Percentiles rank a stretch among this genome's conserved stretches.
Conservation (phyloP, 75 land plant genomes). For the Cryptomeria japonica region DNA sequence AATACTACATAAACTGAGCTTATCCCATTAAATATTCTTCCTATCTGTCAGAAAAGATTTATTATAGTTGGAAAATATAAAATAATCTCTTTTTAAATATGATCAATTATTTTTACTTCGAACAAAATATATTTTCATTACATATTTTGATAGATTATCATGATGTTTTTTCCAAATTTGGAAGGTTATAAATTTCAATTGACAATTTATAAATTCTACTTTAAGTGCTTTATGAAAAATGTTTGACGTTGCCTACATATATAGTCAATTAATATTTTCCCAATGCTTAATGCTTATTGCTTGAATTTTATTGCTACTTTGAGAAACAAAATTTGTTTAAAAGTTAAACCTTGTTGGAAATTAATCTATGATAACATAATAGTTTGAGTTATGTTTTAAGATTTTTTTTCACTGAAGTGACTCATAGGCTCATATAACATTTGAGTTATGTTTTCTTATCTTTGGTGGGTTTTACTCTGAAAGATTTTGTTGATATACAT, state of each 20-base stretch:
- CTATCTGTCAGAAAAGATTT: not conserved
- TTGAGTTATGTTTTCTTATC: not conserved
- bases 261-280: not conserved
- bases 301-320: not conserved
- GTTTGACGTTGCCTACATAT: not conserved
- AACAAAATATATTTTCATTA: too few relatives aligned
- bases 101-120: not conserved
- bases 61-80: too few relatives aligned
- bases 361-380: not conserved
- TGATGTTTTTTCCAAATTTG: too few relatives aligned
- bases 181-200: not conserved
- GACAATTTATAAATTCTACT: not conserved
- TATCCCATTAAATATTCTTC: too few relatives aligned
- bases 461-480: not conserved
- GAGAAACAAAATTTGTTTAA: not conserved
- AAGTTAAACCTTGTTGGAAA: not conserved
- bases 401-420: not conserved
- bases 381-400: not conserved
- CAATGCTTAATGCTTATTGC: not conserved
- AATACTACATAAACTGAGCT: not conserved
- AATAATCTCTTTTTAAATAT: not conserved
- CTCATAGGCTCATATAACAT: not conserved
- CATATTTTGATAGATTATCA: not conserved
- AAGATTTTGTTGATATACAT: slow-evolving; percentile 1
- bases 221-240: not conserved